These are phyloP conservation scores for Botrytis medusae DNA, from an alignment of 2,329 filamentous ascomycete genomes.

Conservation along the genomic window DNA sequence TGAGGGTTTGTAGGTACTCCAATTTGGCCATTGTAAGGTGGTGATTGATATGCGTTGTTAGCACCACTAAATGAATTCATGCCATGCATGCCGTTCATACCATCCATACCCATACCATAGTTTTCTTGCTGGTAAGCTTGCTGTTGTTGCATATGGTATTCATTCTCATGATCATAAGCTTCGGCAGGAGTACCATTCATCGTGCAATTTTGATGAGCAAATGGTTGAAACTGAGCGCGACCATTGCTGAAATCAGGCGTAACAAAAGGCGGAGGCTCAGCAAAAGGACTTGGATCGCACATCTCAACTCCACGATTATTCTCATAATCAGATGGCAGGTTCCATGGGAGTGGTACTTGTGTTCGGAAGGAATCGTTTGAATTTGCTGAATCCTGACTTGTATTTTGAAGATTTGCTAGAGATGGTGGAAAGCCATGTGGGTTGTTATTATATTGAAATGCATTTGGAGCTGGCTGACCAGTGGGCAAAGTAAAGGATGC, in stretches of 20 bases:
- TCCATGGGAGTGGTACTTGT: slow-evolving; percentile 32
- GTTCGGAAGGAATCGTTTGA: slow-evolving; percentile 31
- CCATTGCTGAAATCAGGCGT: slow-evolving; percentile 18
- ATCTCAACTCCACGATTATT: slow-evolving; percentile 6
- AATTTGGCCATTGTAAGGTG: slow-evolving; percentile 12
- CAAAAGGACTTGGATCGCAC: slow-evolving; percentile 13
- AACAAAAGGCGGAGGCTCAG: slow-evolving; percentile 18
- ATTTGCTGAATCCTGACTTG: slow-evolving; percentile 10
- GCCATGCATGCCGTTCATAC: background rate
- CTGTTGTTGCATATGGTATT: background rate
- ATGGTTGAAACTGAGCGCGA: slow-evolving; percentile 13
- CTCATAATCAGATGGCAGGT: slow-evolving; percentile 25
- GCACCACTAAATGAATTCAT: slow-evolving; percentile 13
- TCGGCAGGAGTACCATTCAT: background rate
- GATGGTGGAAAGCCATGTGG: slow-evolving; percentile 8
- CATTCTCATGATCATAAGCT: background rate
- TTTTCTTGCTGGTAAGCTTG: slow-evolving; percentile 5
- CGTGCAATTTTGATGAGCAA: background rate
- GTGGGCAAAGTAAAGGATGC: slow-evolving; percentile 12
- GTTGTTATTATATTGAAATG: slow-evolving; percentile 7
- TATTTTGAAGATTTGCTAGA: background rate
- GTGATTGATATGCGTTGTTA: background rate
- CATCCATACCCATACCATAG: background rate
- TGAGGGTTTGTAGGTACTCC: background rate
- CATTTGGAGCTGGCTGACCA: slow-evolving; percentile 15